These are phyloP conservation scores for Mycena chlorophos DNA, from an alignment of 768 basidiomycete species.

Conservation along the genomic window DNA sequence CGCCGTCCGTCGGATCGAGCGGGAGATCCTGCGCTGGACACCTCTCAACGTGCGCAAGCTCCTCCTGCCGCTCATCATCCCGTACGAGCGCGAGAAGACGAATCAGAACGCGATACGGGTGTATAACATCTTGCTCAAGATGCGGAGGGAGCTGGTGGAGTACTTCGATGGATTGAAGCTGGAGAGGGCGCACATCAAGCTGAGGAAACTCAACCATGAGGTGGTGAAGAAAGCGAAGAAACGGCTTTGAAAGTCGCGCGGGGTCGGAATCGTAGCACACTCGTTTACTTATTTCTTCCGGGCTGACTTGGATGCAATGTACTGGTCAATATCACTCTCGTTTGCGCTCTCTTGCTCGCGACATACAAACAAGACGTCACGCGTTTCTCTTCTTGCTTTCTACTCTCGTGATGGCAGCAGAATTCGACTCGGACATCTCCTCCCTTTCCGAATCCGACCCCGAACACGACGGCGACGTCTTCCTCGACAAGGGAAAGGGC, in stretches of 20 bases:
- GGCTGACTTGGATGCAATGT: no score
- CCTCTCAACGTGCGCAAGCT: not conserved
- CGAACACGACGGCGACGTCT: constrained; percentile 10
- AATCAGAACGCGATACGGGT: not conserved
- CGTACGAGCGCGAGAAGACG: not conserved
- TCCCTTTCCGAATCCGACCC: constrained; percentile 16
- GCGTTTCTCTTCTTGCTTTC: no score
- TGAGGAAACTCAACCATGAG: not conserved
- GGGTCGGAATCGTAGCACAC: no score
- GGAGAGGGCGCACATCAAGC: not conserved
- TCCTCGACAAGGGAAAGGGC: constrained; percentile 16
- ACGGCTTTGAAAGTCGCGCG: no score
- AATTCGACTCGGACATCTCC: no score
- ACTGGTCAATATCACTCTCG: no score
- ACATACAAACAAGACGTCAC: no score
- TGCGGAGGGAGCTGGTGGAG: not conserved
- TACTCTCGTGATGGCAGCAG: no score
- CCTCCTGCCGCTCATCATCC: not conserved
- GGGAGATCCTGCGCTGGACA: not conserved
- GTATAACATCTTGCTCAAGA: not conserved
- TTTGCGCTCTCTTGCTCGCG: no score
- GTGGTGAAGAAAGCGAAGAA: not conserved
- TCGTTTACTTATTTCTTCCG: no score
- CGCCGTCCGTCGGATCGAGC: not conserved
- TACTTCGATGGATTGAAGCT: not conserved